These are phyloP conservation scores for Kuraishia molischiana DNA, from an alignment of 805 yeast species.

Conservation along the genomic window DNA sequence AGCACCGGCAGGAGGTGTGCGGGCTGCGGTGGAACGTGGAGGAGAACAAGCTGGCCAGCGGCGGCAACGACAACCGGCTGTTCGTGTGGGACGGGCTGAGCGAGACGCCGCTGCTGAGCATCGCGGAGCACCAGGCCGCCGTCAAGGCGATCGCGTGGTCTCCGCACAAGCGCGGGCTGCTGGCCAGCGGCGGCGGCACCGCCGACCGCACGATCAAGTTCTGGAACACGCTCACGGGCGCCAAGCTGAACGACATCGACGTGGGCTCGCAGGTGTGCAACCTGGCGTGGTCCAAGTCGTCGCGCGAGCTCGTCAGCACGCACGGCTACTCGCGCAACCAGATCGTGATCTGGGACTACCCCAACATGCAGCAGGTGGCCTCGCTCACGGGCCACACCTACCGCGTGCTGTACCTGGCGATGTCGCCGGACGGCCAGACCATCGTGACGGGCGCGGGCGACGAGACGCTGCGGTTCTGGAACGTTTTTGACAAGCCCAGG, in stretches of 20 bases:
- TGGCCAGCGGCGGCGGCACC: constrained; percentile 97
- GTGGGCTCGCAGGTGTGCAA: constrained; percentile 97
- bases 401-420: constrained; percentile 78
- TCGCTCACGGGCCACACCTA: constrained; percentile 91
- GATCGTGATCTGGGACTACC: constrained; percentile 89
- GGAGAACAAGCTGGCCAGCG: constrained; percentile 87
- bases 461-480: constrained; percentile 94
- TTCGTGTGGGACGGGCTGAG: constrained; percentile 79
- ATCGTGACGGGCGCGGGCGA: constrained; percentile 98
- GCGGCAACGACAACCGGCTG: constrained; percentile 88
- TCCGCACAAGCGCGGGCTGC: constrained; percentile 88
- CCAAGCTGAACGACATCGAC: constrained; percentile 67
- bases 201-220: constrained; percentile 84
- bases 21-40: constrained; percentile 92
- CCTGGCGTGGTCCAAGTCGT: constrained; percentile 83
- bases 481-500: constrained; percentile 74
- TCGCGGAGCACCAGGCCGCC: constrained; percentile 85
- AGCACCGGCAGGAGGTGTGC: constrained; percentile 86
- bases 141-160: constrained; percentile 97
- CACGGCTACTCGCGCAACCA: constrained; percentile 93
- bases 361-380: constrained; percentile 86
- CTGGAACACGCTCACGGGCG: constrained; percentile 85
- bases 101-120: constrained; percentile 57
- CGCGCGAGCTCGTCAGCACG: constrained; percentile 87
- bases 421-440: constrained; percentile 94